Conservation (phyloP, 495 filamentous ascomycete genomes). For the Tuber indicum region DNA sequence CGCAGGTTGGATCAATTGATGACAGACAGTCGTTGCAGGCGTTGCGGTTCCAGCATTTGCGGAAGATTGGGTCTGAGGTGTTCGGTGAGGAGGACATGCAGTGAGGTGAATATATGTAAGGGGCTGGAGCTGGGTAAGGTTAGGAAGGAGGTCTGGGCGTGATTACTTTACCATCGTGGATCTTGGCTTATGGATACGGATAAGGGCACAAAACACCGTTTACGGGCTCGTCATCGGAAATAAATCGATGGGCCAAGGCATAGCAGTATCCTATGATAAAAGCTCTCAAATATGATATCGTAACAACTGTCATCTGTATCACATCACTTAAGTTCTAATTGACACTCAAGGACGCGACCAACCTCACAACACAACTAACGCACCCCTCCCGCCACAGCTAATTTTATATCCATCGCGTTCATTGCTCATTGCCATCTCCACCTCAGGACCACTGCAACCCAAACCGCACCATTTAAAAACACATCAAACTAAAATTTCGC, state of each 20-base stretch:
- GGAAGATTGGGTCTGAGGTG: not conserved
- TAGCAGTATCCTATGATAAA: not conserved
- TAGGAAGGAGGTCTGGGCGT: not conserved
- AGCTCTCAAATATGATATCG: not conserved
- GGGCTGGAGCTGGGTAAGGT: not conserved
- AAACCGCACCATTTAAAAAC: conserved; percentile 18
- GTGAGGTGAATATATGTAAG: not conserved
- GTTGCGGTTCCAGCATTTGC: conserved; percentile 3
- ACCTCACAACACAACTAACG: not conserved
- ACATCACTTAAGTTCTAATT: not conserved
- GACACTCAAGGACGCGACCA: not conserved
- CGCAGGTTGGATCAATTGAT: not conserved
- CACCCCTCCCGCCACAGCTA: not conserved
- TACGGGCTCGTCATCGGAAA: not conserved
- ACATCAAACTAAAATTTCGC: conserved; percentile 34
- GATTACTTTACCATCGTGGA: not conserved
- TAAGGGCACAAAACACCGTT: not conserved
- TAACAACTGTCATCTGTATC: not conserved
- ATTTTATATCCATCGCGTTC: conserved; percentile 4
- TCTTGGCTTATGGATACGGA: not conserved
- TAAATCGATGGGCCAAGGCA: not conserved
- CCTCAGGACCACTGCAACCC: not conserved
- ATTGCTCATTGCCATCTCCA: conserved; percentile 1
- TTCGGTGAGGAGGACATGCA: not conserved
- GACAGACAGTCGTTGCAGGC: not conserved